These are phyloP conservation scores for Yamadazyma taylorii DNA, from an alignment of 1,139 yeast genomes.

Conservation along the genomic window DNA sequence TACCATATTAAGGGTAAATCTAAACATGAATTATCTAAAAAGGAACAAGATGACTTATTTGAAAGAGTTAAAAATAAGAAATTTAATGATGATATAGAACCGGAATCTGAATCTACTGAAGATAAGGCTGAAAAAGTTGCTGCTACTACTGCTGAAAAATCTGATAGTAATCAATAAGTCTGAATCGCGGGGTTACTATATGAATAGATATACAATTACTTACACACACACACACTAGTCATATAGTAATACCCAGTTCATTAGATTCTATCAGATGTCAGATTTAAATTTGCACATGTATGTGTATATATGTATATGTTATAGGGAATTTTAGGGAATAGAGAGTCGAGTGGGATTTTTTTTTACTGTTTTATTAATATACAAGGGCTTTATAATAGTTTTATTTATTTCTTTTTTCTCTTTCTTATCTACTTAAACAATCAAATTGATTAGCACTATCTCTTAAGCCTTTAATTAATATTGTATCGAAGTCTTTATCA, in stretches of 20 bases:
- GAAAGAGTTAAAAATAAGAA: constrained; percentile 32
- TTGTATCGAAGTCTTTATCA: constrained; percentile 26
- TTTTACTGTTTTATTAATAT: constrained; percentile 2
- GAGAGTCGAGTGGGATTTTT: constrained; percentile 6
- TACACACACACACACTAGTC: constrained; percentile 18
- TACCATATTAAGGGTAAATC: constrained; percentile 68
- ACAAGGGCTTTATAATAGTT: constrained; percentile 1
- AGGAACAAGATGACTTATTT: constrained; percentile 57
- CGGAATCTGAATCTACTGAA: constrained; percentile 23
- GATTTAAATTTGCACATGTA: no score
- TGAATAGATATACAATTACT: constrained; percentile 1
- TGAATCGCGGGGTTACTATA: no score
- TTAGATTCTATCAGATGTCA: no score
- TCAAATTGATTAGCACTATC: constrained; percentile 37
- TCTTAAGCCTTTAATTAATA: constrained; percentile 29
- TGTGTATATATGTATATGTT: no score
- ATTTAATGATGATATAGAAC: constrained; percentile 16
- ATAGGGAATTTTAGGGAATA: constrained; percentile 3
- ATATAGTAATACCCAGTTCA: no score
- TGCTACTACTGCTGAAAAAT: constrained; percentile 4
- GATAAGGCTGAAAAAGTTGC: constrained; percentile 13
- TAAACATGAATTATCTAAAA: constrained; percentile 55
- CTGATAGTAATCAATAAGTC: constrained; percentile 9
- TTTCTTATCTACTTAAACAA: constrained; percentile 17
- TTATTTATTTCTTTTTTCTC: no score